Base-by-base conservation (phyloP, 73 alveolate genomes). In the Breviolum minutum region DNA sequence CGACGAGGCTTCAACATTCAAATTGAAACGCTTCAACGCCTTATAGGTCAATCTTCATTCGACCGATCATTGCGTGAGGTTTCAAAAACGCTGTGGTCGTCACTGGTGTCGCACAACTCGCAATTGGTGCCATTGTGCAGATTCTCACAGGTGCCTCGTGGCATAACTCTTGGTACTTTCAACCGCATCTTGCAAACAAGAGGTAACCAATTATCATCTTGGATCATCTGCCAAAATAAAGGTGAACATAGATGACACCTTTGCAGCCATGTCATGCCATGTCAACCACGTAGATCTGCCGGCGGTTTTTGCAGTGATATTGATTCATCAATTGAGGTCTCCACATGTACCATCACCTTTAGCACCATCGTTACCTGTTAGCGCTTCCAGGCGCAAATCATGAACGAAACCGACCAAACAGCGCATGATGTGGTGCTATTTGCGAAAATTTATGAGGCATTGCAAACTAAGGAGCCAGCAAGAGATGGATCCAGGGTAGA, bases 51-150 rank as follows among this genome's bases (percentile, higher is more conserved):
- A 40, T 40, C 3, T 40, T 3, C 54, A 40, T 40, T 40, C 54
- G 54, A 40, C 54, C 54, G 5, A 40, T 40, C 3, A 3, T 40
- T 40, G 54, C 54, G 54, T 40, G 54, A 40, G 54, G 54, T 40
- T 40, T 40, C 54, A 40, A 40, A 40, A 40, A 0, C 82, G 6
- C 74, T 66, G 22, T 66, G 74, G 26, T 66, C 86, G 24, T n/a
- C 19, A 79, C 96, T 86, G 61, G 84, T 62, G 26, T 89, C 96
- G 71, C 96, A 89, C 17, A 69, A 27, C 26, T 89, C 96, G 60
- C 96, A 89, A 73, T 89, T 62, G 27, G 96, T 89, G 62, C 96
- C 96, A 27, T 89, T 89, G 85, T 89, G 96, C 20, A 89, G 96
- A 27, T 89, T 79, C 73, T 29, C 86, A 61, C 96, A 89, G 10